Conservation (phyloP, 2,329 filamentous ascomycete species). For the Diaporthe batatas region DNA sequence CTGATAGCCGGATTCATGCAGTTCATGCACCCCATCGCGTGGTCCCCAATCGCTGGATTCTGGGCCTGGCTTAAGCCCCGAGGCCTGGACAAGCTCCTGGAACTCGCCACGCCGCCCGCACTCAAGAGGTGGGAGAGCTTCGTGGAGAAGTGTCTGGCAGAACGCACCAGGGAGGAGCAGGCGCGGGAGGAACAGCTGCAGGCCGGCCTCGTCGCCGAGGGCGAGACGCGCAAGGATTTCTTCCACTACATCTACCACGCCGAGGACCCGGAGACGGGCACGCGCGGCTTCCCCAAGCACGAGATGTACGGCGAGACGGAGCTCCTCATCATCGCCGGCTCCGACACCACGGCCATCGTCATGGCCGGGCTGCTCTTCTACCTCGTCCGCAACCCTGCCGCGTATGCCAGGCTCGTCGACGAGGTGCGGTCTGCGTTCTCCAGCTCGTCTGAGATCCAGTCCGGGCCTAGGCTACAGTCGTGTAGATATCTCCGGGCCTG, state of each 20-base stretch:
- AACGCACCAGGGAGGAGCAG: slow-evolving; percentile 43
- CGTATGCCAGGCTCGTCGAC: slow-evolving; percentile 27
- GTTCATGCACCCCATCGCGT: slow-evolving; percentile 39
- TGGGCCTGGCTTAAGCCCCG: slow-evolving; percentile 48
- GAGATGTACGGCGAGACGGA: slow-evolving; percentile 48
- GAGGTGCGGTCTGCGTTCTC: slow-evolving; percentile 19
- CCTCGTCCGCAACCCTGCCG: slow-evolving; percentile 17
- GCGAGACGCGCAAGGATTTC: slow-evolving; percentile 45
- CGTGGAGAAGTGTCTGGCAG: slow-evolving; percentile 44
- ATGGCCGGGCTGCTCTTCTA: slow-evolving; percentile 33
- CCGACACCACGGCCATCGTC: slow-evolving; percentile 39
- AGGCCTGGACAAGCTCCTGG: slow-evolving; percentile 45
- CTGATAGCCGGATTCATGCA: slow-evolving; percentile 37
- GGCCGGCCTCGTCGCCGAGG: not conserved
- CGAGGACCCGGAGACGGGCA: slow-evolving; percentile 46
- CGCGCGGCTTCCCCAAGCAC: slow-evolving; percentile 42
- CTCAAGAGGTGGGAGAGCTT: slow-evolving; percentile 44
- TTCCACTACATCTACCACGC: slow-evolving; percentile 46
- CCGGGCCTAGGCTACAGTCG: slow-evolving; percentile 2
- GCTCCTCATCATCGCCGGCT: slow-evolving; percentile 37
- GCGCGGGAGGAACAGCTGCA: not conserved
- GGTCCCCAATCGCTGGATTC: slow-evolving; percentile 42
- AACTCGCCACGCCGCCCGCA: slow-evolving; percentile 42
- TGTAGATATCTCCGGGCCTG: slow-evolving; percentile 47
- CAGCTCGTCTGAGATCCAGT: not conserved